Evolutionary conservation across 768 basidiomycete genomes (phyloP).

Genomic region (Lanmaoa rubissima): DNA sequence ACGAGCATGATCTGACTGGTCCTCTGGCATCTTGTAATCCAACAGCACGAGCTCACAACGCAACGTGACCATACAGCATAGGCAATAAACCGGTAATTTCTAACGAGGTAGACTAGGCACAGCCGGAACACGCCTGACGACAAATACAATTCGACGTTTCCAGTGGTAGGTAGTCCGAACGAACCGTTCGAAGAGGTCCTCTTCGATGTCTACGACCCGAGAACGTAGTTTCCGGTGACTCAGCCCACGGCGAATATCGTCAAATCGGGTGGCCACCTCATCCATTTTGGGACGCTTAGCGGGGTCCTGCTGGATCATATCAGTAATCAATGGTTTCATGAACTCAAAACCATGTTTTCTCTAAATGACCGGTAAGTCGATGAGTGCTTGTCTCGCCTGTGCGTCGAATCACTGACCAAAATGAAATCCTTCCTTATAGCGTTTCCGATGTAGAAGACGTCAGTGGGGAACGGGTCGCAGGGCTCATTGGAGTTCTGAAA

Average conservation of each 20-base stretch:
- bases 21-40: too few relatives aligned
- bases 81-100: too few relatives aligned
- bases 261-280: conserved; percentile 21
- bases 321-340: conserved; percentile 15
- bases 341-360: conserved; percentile 20
- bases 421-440: conserved; percentile 34
- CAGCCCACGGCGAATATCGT: conserved; percentile 2
- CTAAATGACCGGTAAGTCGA: too few relatives aligned
- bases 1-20: too few relatives aligned
- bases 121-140: conserved; percentile 10
- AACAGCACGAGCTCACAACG: neutral
- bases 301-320: conserved; percentile 26
- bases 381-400: too few relatives aligned
- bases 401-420: conserved; percentile 17
- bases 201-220: conserved; percentile 21
- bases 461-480: conserved; percentile 41
- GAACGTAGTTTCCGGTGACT: conserved; percentile 26
- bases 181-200: conserved; percentile 10
- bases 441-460: conserved; percentile 46
- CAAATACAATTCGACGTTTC: conserved; percentile 20
- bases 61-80: neutral
- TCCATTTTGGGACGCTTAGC: conserved; percentile 22
- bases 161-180: conserved; percentile 20
- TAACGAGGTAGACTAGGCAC: conserved; percentile 4
- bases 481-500: conserved; percentile 25